Evolutionary conservation across 2,329 filamentous ascomycete genomes (phyloP), one percentile per base, ranked within the genome.

Genomic region (Sclerotinia subarctica): DNA sequence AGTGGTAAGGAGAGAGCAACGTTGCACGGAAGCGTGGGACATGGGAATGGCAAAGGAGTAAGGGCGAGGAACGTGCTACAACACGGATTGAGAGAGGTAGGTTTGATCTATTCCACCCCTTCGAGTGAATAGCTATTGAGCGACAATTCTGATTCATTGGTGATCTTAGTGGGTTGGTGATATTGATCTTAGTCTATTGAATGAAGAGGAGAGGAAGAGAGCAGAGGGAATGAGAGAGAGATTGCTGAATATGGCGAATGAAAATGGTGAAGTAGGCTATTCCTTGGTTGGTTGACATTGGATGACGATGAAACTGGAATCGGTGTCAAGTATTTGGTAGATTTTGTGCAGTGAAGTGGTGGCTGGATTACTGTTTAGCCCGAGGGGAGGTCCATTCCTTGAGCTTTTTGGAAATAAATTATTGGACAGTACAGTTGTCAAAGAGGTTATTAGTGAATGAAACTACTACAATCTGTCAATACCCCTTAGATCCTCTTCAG

Each of bases 51-150:
- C 1, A 85, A 85, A 68, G 77, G 73, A 53, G 79, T 85, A 69
- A 79, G 90, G 68, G 89, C 90, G 64, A 83, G 89, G 71, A 92
- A 92, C 78, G 90, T 93, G 71, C 77, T 93, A 75, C 90, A 93
- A 82, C 90, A 93, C 79, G 90, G 88, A 5, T 82, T 92, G 29
- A 88, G 88, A 5, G 81, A 79, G 54, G 64, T 66, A 29, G 60
- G 64, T 60, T 38, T 19, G 21, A 24, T 47, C 29, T 26, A 21
- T 59, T 38, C 2, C 38, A n/a, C 3, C 29, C 15, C n/a, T 35
- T 24, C 21, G 15, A 49, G 8, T 24, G 19, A 58, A 46, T 52
- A 6, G 8, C n/a, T n/a, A 11, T 32, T 38, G 6, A 8, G 8
- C 4, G 10, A 32, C 5, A 26, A 17, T 15, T 15, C 59, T 63